phyloP scores from a whole-genome alignment of 2,329 filamentous ascomycete species.

The Cadophora sp. region DNA sequence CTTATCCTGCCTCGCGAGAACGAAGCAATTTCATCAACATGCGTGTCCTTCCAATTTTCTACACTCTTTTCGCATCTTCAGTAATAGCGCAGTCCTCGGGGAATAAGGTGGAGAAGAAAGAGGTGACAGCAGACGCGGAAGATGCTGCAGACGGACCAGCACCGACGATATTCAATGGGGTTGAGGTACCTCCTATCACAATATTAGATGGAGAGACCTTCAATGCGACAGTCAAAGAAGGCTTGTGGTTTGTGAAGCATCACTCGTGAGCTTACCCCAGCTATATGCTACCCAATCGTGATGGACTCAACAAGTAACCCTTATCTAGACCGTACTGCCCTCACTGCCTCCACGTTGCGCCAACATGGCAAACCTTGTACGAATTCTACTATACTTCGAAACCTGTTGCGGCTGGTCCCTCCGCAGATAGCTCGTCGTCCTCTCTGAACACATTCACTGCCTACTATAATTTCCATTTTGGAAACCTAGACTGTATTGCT shows the following conservation, averaged over 20 bases:
- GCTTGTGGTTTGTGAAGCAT: constrained; percentile 46
- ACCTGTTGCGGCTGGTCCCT: constrained; percentile 53
- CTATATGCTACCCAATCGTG: background rate
- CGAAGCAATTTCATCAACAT: constrained; percentile 36
- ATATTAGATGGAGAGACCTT: constrained; percentile 56
- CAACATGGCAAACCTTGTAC: constrained; percentile 89
- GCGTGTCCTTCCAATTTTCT: constrained; percentile 41
- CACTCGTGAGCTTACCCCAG: constrained; percentile 39
- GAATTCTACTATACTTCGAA: constrained; percentile 89
- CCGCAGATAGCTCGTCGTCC: constrained; percentile 51
- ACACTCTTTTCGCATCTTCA: constrained; percentile 37
- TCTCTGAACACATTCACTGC: constrained; percentile 69
- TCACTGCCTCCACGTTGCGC: constrained; percentile 63
- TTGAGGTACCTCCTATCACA: constrained; percentile 56
- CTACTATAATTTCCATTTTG: constrained; percentile 92
- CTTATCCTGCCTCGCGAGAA: constrained; percentile 33
- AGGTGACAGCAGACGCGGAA: constrained; percentile 35
- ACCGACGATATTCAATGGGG: constrained; percentile 56
- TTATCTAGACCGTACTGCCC: constrained; percentile 41
- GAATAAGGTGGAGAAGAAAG: constrained; percentile 22
- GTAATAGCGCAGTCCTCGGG: constrained; percentile 35
- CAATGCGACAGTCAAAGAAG: constrained; percentile 40
- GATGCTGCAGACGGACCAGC: constrained; percentile 35
- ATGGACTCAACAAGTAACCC: background rate
- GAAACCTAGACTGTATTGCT: constrained; percentile 82